Base-by-base conservation (phyloP, 805 yeast species). In the Brettanomyces nanus region DNA sequence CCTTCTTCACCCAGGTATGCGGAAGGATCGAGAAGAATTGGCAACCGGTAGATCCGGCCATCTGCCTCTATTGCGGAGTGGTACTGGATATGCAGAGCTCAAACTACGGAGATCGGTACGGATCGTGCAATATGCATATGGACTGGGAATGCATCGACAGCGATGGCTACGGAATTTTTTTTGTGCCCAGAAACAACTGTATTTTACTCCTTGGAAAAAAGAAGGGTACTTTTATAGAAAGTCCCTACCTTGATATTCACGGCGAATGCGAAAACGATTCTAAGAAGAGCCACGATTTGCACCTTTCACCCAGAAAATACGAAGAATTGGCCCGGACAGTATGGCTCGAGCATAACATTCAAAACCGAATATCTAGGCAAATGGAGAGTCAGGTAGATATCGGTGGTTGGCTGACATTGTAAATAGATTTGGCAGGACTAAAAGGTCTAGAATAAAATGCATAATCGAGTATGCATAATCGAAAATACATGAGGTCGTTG, bases 381-480 rank as follows among this genome's bases (percentile, higher is more conserved):
- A 68, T 90, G 13, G 97, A 90, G 49, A 76, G 80, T 28, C 73
- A 72, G 6, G 60, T 80, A 25, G 97, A 90, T 57, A 75, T 81
- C 28, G 98, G 98, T 6, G 98, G 98, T 0, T 90, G 98, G 98
- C 92, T 83, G 48, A 84, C 92, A 2, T 62, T 83, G 44, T 85
- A 62, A 56, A 20, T n/a, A n/a, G n/a, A n/a, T n/a, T n/a, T n/a
- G n/a, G n/a, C n/a, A n/a, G n/a, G n/a, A n/a, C n/a, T n/a, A n/a
- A n/a, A n/a, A n/a, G n/a, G n/a, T n/a, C n/a, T n/a, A n/a, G n/a
- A n/a, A n/a, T n/a, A n/a, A n/a, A n/a, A n/a, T n/a, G n/a, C n/a
- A n/a, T n/a, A n/a, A n/a, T n/a, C n/a, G n/a, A n/a, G n/a, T n/a
- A n/a, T n/a, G n/a, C n/a, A n/a, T n/a, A n/a, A n/a, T n/a, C n/a